Evolutionary conservation across 208 protist genomes (phyloP).

Genomic region (Porcisia deanei): DNA sequence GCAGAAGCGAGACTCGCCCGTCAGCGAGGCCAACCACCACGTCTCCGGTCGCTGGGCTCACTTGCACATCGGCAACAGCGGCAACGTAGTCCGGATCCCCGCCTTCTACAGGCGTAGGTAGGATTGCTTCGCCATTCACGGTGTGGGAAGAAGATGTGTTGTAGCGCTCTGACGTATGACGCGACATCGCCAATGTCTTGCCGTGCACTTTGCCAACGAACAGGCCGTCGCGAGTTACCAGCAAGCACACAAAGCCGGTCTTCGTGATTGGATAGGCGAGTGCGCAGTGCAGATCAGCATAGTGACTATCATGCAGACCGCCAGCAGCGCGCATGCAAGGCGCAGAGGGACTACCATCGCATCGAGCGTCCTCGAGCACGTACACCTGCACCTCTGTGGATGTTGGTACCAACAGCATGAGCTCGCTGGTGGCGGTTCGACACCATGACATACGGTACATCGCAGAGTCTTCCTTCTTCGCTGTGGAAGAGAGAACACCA

Average conservation of each 20-base stretch:
- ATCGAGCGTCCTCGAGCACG: slow-evolving; percentile 3
- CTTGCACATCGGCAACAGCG: slow-evolving; percentile 39
- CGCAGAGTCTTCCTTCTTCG: slow-evolving; percentile 43
- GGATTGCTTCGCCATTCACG: not conserved
- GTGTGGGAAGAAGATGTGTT: not conserved
- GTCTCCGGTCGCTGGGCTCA: slow-evolving; percentile 56
- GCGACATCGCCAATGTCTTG: slow-evolving; percentile 45
- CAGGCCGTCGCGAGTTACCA: slow-evolving; percentile 36
- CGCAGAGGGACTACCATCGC: not conserved
- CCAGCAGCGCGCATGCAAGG: slow-evolving; percentile 35
- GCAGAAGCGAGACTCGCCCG: slow-evolving; percentile 58
- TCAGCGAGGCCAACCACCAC: slow-evolving; percentile 63
- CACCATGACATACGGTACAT: slow-evolving; percentile 71
- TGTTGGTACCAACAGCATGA: slow-evolving; percentile 58
- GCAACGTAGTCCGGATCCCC: not conserved
- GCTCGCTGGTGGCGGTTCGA: slow-evolving; percentile 15
- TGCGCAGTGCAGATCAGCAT: slow-evolving; percentile 42
- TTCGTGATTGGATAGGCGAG: slow-evolving; percentile 40
- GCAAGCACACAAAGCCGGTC: slow-evolving; percentile 39
- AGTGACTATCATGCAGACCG: slow-evolving; percentile 35
- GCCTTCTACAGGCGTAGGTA: not conserved
- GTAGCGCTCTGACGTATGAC: slow-evolving; percentile 51
- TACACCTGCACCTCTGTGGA: slow-evolving; percentile 49
- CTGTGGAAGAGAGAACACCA: slow-evolving; percentile 44
- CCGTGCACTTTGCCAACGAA: slow-evolving; percentile 57